Evolutionary conservation across 805 yeast species (phyloP).

Genomic region (Myxozyma melibiosi): DNA sequence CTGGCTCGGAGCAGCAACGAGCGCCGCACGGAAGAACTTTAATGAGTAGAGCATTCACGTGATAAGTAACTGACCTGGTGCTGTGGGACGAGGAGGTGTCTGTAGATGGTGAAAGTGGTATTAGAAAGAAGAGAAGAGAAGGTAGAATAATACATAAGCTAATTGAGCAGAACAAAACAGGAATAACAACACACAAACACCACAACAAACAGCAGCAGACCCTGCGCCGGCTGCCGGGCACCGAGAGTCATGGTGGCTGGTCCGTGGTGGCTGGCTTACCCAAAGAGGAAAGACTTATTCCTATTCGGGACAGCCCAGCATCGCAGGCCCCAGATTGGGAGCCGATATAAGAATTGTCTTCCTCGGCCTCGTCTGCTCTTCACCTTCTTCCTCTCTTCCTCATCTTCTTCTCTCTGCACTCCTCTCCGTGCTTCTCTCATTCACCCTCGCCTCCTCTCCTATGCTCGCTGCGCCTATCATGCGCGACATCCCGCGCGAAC

Average conservation of each 20-base stretch:
- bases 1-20: too few relatives aligned
- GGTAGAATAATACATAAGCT: too few relatives aligned
- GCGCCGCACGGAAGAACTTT: too few relatives aligned
- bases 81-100: too few relatives aligned
- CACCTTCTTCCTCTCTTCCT: neutral
- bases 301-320: constrained; percentile 8
- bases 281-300: neutral
- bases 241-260: constrained; percentile 10
- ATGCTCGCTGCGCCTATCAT: constrained; percentile 21
- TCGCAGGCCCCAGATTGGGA: constrained; percentile 6
- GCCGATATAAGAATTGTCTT: neutral
- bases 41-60: too few relatives aligned
- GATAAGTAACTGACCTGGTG: too few relatives aligned
- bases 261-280: constrained; percentile 14
- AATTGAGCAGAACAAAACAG: too few relatives aligned
- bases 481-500: constrained; percentile 18
- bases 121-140: too few relatives aligned
- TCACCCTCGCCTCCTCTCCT: neutral
- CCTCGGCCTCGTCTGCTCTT: neutral
- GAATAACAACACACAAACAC: too few relatives aligned
- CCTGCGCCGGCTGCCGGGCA: neutral
- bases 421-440: neutral
- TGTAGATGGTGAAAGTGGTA: too few relatives aligned
- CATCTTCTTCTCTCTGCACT: neutral
- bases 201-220: too few relatives aligned